Conservation (phyloP, 225 moss, liverwort and hornwort species). For the Physcomitrellopsis africana region DNA sequence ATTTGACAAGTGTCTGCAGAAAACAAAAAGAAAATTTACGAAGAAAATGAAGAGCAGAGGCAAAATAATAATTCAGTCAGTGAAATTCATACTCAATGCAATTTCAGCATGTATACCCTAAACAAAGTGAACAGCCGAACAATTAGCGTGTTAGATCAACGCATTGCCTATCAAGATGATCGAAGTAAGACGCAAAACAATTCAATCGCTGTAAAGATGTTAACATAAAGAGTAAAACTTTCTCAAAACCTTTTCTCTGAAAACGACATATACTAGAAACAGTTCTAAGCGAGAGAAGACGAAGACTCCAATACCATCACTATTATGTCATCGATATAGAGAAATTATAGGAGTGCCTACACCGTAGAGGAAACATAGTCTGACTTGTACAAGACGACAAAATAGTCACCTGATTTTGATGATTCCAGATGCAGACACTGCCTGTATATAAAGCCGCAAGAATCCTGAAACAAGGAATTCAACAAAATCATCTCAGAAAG, state of each 20-base stretch:
- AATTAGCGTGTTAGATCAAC: background rate
- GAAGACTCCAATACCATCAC: background rate
- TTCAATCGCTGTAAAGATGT: too few relatives aligned
- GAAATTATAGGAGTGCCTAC: background rate
- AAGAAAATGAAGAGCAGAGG: background rate
- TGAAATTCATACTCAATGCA: slow-evolving; percentile 1
- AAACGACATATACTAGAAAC: too few relatives aligned
- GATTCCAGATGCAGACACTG: slow-evolving; percentile 93
- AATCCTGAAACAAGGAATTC: slow-evolving; percentile 60
- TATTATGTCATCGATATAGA: background rate
- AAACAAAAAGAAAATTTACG: slow-evolving; percentile 14
- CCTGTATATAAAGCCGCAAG: slow-evolving; percentile 87
- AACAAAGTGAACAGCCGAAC: background rate
- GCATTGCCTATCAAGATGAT: slow-evolving; percentile 4
- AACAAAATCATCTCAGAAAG: slow-evolving; percentile 6
- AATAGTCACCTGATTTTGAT: slow-evolving; percentile 81
- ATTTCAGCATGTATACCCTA: background rate
- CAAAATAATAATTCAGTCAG: background rate
- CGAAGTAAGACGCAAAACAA: background rate
- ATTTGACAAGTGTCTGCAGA: slow-evolving; percentile 78
- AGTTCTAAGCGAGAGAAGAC: too few relatives aligned
- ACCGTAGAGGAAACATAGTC: background rate
- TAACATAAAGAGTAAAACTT: background rate
- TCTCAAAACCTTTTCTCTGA: background rate
- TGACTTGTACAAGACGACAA: background rate